Percentiles rank a stretch among this genome's conserved stretches.
These are phyloP conservation scores for Lenwebbia sp. DNA, from an alignment of 345 rosid species.

Conservation along the genomic window DNA sequence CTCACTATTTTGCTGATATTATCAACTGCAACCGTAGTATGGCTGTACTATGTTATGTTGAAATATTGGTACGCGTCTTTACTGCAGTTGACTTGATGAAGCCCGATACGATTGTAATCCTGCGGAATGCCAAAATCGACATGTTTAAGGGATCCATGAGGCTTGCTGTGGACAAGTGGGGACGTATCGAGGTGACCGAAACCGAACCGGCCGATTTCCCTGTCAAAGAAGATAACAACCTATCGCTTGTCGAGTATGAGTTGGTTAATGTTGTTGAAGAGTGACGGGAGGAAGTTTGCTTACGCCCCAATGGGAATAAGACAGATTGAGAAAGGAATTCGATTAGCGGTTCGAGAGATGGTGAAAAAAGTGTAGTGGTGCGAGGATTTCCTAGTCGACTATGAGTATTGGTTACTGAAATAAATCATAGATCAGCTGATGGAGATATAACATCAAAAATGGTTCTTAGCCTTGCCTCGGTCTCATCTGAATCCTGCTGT, in stretches of 20 bases:
- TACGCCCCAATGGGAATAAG: neutral
- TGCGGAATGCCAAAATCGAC: slow-evolving; percentile 7
- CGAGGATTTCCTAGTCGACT: neutral
- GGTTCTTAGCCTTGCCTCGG: neutral
- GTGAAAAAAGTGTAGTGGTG: neutral
- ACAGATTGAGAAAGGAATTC: neutral
- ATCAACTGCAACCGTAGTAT: neutral
- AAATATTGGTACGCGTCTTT: neutral
- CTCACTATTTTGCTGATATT: neutral
- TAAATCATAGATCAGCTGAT: neutral
- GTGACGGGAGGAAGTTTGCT: neutral
- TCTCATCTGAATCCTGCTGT: neutral
- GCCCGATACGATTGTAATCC: neutral
- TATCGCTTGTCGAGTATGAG: slow-evolving; percentile 6
- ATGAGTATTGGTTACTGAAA: neutral
- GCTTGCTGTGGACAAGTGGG: slow-evolving; percentile 10
- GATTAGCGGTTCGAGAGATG: neutral
- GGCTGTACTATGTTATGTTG: neutral
- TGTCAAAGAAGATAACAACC: slow-evolving; percentile 5
- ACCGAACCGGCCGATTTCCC: neutral
- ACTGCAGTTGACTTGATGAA: slow-evolving; percentile 8
- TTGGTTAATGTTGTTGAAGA: slow-evolving; percentile 7
- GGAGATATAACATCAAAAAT: neutral
- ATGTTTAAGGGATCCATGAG: slow-evolving; percentile 11
- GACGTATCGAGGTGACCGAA: slow-evolving; percentile 1